A percentile compares a stretch with the other conserved stretches of the same genome.
phyloP scores from a whole-genome alignment of 2,329 filamentous ascomycete species.

The Coniochaeta sp. region DNA sequence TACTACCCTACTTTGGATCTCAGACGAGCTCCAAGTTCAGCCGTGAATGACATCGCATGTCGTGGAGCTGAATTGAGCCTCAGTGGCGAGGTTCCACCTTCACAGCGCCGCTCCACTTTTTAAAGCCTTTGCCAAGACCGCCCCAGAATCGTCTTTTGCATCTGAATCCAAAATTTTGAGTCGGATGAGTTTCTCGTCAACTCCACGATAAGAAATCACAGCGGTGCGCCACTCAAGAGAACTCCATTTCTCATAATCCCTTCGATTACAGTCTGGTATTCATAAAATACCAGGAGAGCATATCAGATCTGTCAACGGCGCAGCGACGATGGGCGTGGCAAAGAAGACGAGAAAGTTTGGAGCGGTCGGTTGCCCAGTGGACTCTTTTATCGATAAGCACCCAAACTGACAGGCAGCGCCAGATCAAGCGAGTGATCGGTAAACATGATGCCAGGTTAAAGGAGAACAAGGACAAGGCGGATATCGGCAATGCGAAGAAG shows the following conservation, averaged over 20 bases:
- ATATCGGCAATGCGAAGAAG: conserved; percentile 51
- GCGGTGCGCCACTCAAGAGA: background rate
- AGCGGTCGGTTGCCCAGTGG: conserved; percentile 12
- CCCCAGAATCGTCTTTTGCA: background rate
- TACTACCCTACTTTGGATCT: too few relatives aligned
- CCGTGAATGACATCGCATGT: background rate
- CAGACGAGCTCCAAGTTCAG: background rate
- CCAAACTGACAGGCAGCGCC: conserved; percentile 9
- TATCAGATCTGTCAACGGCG: background rate
- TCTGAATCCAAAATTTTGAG: background rate
- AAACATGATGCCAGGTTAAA: conserved; percentile 75
- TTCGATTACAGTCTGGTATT: background rate
- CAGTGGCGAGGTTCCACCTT: background rate
- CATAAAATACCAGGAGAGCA: too few relatives aligned
- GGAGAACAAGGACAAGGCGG: conserved; percentile 61
- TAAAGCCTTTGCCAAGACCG: background rate
- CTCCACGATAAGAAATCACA: background rate
- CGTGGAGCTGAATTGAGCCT: background rate
- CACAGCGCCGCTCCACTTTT: background rate
- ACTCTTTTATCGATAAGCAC: conserved; percentile 20
- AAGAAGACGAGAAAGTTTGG: conserved; percentile 94
- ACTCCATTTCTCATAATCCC: background rate
- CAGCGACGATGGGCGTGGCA: conserved; percentile 66
- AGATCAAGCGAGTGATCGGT: conserved; percentile 77
- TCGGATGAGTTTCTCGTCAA: background rate